Base-by-base conservation (phyloP, 352 stramenopile genomes). In the Phytopythium litorale region DNA sequence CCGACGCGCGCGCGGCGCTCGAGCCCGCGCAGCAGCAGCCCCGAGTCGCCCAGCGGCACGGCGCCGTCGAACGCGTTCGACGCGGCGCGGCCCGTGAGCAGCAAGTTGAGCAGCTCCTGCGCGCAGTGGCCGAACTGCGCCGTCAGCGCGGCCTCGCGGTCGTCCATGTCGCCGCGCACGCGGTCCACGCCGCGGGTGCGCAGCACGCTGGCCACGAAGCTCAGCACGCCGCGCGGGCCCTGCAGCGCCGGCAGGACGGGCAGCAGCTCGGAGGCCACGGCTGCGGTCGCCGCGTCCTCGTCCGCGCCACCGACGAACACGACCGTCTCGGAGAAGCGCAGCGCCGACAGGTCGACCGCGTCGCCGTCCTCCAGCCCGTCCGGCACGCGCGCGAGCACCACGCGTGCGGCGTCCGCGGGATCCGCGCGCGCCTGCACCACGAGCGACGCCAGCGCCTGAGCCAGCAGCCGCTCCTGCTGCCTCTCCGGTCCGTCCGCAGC, bases 41-140 rank as follows among this genome's bases (percentile, higher is more conserved):
- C 87, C 18, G 83, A 74, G 43, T 93, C 88, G 15, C 83, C 81
- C 76, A 97, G 80, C 13, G 79, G 78, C 48, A 94, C 81, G 23
- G 38, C 67, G 7, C 87, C 89, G 56, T 97, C 89, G 64, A 94
- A 93, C 19, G 94, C 85, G 50, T 96, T 94, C 21, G 84, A 95
- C 25, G 83, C 72, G 9, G 85, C 89, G 11, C 70, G 66, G 42
- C 89, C 89, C 12, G 77, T 92, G 33, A 97, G 73, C 59, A 96
- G 63, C 49, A 97, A 60, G 53, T 96, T 96, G 32, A 97, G 62
- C 37, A 97, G 71, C 71, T 97, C 89, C 65, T 97, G 88, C 6
- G 73, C 77, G 33, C 88, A 93, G 60, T 96, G 83, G 5, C 88
- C 88, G 60, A 92, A 93, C 33, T 85, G 67, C 9, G 71, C 85